phyloP scores from a whole-genome alignment of 805 yeast species.

The Sugiyamaella qingdaonensis region DNA sequence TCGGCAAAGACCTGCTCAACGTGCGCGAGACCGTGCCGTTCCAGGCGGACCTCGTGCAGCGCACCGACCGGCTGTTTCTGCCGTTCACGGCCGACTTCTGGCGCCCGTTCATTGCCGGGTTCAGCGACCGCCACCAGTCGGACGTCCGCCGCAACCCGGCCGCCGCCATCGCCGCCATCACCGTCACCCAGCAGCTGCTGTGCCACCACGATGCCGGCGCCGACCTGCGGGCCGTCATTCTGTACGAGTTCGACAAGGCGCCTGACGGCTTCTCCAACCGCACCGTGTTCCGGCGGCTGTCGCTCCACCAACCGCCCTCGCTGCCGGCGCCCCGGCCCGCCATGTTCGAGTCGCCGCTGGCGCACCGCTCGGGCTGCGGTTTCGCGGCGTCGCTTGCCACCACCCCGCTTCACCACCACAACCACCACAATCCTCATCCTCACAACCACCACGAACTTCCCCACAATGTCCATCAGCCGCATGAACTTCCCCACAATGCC shows the following conservation, averaged over 20 bases:
- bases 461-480: neutral
- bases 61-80: conserved; percentile 30
- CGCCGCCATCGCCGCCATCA: conserved; percentile 32
- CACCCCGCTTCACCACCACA: too few species aligned
- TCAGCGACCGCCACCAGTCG: conserved; percentile 15
- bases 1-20: conserved; percentile 30
- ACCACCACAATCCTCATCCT: too few species aligned
- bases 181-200: conserved; percentile 32
- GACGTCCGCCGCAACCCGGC: conserved; percentile 24
- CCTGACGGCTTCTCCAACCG: conserved; percentile 34
- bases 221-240: conserved; percentile 28
- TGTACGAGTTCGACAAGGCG: conserved; percentile 35
- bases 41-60: conserved; percentile 21
- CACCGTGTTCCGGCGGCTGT: conserved; percentile 33
- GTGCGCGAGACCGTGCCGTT: conserved; percentile 25
- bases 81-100: conserved; percentile 38
- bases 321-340: neutral
- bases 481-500: neutral
- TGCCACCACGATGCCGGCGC: conserved; percentile 14
- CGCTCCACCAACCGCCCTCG: neutral
- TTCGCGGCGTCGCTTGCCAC: too few species aligned
- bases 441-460: too few species aligned
- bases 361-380: conserved; percentile 3
- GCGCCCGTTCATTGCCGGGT: conserved; percentile 35
- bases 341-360: conserved; percentile 9